Percentiles rank a stretch among this genome's conserved stretches.
Conservation (phyloP, 2,329 filamentous ascomycete species). For the Colletotrichum abscissum region DNA sequence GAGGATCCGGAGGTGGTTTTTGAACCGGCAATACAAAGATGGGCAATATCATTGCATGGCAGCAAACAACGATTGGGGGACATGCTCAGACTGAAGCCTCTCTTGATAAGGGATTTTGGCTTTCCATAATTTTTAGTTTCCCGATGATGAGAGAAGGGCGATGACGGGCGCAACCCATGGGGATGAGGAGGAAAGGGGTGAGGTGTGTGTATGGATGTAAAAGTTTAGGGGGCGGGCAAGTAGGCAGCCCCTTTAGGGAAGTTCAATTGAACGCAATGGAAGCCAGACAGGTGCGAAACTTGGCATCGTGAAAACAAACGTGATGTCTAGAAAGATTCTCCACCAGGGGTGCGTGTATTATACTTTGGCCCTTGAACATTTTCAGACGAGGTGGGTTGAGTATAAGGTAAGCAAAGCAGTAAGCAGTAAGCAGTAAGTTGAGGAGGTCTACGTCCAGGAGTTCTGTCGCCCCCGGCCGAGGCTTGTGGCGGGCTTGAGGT, state of each 20-base stretch:
- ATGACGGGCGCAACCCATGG: not conserved
- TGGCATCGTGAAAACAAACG: not conserved
- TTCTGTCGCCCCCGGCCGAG: not conserved
- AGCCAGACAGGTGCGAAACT: conserved; percentile 5
- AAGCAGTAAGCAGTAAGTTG: too few relatives aligned
- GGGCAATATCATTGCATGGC: conserved; percentile 33
- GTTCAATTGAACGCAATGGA: conserved; percentile 31
- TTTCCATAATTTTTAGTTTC: conserved; percentile 35
- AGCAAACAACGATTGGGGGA: conserved; percentile 17
- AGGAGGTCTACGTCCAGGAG: not conserved
- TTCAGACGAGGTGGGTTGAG: not conserved
- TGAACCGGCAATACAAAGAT: conserved; percentile 36
- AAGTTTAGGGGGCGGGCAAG: conserved; percentile 28
- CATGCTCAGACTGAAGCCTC: conserved; percentile 22
- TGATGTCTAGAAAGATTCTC: not conserved
- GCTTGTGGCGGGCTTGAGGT: not conserved
- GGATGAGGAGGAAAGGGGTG: not conserved
- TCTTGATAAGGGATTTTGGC: conserved; percentile 27
- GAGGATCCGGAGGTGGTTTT: conserved; percentile 19
- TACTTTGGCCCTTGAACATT: not conserved
- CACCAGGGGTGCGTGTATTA: not conserved
- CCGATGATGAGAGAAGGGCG: conserved; percentile 10
- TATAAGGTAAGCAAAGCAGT: not conserved
- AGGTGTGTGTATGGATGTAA: not conserved
- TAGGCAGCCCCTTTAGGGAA: conserved; percentile 22